phyloP scores from a whole-genome alignment of 257 asterid species.

The Capsicum baccatum region DNA sequence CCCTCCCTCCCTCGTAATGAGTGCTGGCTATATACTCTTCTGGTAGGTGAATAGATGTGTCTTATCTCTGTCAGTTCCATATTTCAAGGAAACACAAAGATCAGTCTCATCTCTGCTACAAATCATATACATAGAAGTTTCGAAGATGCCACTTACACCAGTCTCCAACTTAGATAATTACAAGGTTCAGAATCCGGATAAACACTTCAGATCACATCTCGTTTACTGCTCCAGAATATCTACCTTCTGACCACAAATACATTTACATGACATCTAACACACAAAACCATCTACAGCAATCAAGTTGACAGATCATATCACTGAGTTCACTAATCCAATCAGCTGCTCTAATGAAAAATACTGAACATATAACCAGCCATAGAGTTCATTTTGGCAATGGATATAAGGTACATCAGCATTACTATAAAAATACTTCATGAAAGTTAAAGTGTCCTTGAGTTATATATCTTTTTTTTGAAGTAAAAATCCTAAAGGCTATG shows the following conservation, averaged over 20 bases:
- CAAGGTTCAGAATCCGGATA: background rate
- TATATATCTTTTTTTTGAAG: background rate
- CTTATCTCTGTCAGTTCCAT: background rate
- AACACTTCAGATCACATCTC: conserved; percentile 18
- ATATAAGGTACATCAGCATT: conserved; percentile 16
- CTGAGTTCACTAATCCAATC: conserved; percentile 16
- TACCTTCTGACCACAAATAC: conserved; percentile 4
- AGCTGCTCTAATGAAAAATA: conserved; percentile 10
- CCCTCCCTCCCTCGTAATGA: background rate
- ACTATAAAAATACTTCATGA: background rate
- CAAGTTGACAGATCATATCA: conserved; percentile 7
- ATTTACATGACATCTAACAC: background rate
- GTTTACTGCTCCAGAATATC: conserved; percentile 4
- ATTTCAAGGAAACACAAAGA: background rate
- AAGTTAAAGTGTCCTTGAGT: background rate
- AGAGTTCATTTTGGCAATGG: conserved; percentile 9
- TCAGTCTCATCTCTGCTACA: background rate
- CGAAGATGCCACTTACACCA: conserved; percentile 13
- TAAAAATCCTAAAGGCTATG: background rate
- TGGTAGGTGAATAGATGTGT: background rate
- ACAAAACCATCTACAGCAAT: background rate
- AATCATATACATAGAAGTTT: background rate
- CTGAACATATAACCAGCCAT: conserved; percentile 12
- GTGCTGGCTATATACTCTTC: background rate
- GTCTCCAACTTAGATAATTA: background rate